Evolutionary conservation across 2,329 filamentous ascomycete species (phyloP), one percentile per base, ranked within the genome.

Genomic region (Grosmannia huntii): DNA sequence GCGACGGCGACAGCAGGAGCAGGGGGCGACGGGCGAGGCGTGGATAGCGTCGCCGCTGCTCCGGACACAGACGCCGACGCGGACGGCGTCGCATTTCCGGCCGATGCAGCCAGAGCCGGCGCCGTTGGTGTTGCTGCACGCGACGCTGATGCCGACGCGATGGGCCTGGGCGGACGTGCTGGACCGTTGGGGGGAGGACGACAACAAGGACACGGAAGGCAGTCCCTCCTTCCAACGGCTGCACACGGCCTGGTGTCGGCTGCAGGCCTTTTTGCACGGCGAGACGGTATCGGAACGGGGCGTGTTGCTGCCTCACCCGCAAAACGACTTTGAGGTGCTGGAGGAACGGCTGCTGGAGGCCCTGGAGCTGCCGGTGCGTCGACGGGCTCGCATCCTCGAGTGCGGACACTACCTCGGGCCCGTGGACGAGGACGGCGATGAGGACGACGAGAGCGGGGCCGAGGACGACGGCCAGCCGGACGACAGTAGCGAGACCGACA

Each of bases 101-200:
- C 67, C 71, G 33, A 75, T 74, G 62, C 78, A 78, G 12, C 57
- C 59, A 0, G 59, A 62, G 14, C 80, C 81, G 54, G 68, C 75
- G n/a, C 89, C 89, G 3, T 76, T 94, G 2, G 86, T 94, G 1
- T 74, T 94, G 53, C 75, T 94, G 4, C 89, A 94, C 64, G 84
- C 89, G 41, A 91, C 87, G 0, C 75, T 92, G 0, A 73, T 94
- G 5, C 87, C 89, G 0, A 75, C 89, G 11, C 76, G 82, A 48
- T 82, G 86, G 75, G 75, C 77, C 0, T 90, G 86, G 76, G 80
- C 75, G 1, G 74, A 79, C 27, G 70, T 84, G 10, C 68, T 85
- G 31, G 75, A 81, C 49, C 66, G 62, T 10, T 57, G 73, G 14
- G 71, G 72, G 5, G 57, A 65, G 2, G 65, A 36, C 66, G 63